These are phyloP conservation scores for Hyaloperonospora arabidopsidis DNA, from an alignment of 352 stramenopile species.

Conservation along the genomic window DNA sequence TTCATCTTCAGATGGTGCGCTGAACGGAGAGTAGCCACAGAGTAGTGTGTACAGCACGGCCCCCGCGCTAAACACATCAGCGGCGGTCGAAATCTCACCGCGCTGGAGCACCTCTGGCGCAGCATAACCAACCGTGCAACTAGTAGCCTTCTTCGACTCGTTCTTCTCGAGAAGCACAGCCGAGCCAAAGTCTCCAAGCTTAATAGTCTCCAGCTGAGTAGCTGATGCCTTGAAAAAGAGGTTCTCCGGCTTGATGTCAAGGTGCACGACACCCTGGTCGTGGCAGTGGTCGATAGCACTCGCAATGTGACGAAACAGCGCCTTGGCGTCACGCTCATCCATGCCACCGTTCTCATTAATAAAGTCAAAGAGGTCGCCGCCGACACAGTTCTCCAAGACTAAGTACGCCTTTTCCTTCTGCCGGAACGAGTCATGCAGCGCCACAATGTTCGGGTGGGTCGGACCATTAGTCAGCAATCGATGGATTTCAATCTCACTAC, in stretches of 20 bases:
- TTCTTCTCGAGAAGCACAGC: constrained; percentile 37
- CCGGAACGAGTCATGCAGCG: constrained; percentile 52
- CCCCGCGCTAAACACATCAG: constrained; percentile 71
- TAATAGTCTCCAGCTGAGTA: constrained; percentile 42
- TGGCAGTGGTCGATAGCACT: constrained; percentile 50
- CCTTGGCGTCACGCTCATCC: constrained; percentile 39
- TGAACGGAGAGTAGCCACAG: constrained; percentile 60
- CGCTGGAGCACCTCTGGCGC: constrained; percentile 58
- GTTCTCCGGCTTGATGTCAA: constrained; percentile 81
- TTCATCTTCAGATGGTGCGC: constrained; percentile 48
- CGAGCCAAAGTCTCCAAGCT: constrained; percentile 68
- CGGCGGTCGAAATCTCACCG: constrained; percentile 44
- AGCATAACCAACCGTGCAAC: constrained; percentile 70
- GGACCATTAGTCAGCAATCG: constrained; percentile 64
- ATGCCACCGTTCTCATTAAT: constrained; percentile 47
- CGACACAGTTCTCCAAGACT: constrained; percentile 52
- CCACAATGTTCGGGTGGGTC: constrained; percentile 56
- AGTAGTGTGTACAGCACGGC: constrained; percentile 65
- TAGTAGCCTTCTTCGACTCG: constrained; percentile 34
- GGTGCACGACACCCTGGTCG: constrained; percentile 49
- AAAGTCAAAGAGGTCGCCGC: constrained; percentile 56
- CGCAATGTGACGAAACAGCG: constrained; percentile 45
- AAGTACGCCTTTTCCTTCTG: constrained; percentile 62
- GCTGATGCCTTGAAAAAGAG: constrained; percentile 58
- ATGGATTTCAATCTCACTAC: constrained; percentile 60